Evolutionary conservation across 108 stramenopile species (phyloP), one percentile per base, ranked within the genome.

Genomic region (Aurantiochytrium sp.): DNA sequence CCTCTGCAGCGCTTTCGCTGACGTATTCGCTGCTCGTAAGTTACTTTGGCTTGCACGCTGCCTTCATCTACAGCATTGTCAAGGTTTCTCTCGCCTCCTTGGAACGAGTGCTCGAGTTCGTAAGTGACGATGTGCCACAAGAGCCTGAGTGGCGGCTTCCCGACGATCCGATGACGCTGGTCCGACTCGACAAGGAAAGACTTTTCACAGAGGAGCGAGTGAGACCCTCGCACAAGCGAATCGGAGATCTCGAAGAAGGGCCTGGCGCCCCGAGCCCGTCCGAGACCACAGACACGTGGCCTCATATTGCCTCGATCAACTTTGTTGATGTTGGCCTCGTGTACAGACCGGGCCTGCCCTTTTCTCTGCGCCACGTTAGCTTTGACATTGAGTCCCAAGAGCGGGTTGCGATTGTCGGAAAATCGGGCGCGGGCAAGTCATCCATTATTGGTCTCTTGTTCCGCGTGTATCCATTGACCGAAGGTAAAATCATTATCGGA

Each of bases 51-150:
- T 93, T 94, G 58, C 95, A 95, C 89, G 93, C 94, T 93, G 55
- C 92, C 19, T 91, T 95, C 29, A 59, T 94, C n/a, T 90, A 88
- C 60, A 97, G 98, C 6, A 97, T 98, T 91, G 96, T 97, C 4
- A 96, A 96, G 44, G 97, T 96, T 73, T 96, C 96, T 58, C 97
- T 99, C 96, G 96, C 98, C 60, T 93, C 95, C 49, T 96, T 97
- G 10, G 94, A 95, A 72, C 88, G 94, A 8, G 59, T 94, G 23
- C 72, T 92, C 60, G 57, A 59, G 49, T 76, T 42, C 58, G 58
- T 87, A 21, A 23, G 53, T 28, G 87, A 87, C 4, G 2, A 58
- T n/a, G 58, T 87, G 18, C 53, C 53, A 18, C 57, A 87, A 87
- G 87, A 83, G 73, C 73, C 73, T 5, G 73, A 83, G 73, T 83